Base-by-base conservation (phyloP, 2,329 filamentous ascomycete species). In the Trichoderma pleuroti region DNA sequence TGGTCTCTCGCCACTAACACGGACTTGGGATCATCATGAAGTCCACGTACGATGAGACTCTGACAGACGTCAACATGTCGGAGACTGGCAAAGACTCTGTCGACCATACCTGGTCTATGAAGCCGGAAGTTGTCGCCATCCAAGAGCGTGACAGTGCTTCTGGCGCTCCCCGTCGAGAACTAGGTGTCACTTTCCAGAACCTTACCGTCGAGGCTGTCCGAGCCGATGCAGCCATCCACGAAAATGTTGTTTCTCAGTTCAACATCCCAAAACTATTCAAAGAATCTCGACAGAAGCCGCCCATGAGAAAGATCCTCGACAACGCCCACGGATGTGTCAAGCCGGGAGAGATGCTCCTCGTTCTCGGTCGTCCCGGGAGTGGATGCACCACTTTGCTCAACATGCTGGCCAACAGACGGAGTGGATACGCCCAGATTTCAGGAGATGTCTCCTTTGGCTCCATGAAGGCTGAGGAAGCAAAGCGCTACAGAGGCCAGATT, bases 331-430 rank as follows among this genome's bases (percentile, higher is more conserved):
- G 91, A 12, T 92, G 89, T 74, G 88, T 93, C 64, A 90, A 90
- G 77, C 90, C 91, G 0, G 91, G 90, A 24, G 90, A 92, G 79
- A 92, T 92, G 91, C 80, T 92, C 1, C 81, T 92, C 0, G 90
- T 93, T 0, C 82, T 93, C 0, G 91, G 91, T 4, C 84, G 90
- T 1, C 91, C 91, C 0, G 91, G 90, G 0, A 85, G 89, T 3
- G 91, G 91, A 39, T 93, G 91, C 77, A 92, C 91, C 0, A 91
- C 91, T 0, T 83, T 93, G 18, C 82, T 94, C 59, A 93, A 91
- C 75, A 84, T 91, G 74, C 83, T 93, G 6, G 84, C 90, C 64
- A 93, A 93, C 75, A 85, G 87, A 69, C 82, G 90, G 46, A 80
- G 79, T 6, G 90, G 90, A 4, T 92, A 86, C 74, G 82, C 85